Evolutionary conservation across 345 rosid species (phyloP).

Genomic region (Conringia planisiliqua): DNA sequence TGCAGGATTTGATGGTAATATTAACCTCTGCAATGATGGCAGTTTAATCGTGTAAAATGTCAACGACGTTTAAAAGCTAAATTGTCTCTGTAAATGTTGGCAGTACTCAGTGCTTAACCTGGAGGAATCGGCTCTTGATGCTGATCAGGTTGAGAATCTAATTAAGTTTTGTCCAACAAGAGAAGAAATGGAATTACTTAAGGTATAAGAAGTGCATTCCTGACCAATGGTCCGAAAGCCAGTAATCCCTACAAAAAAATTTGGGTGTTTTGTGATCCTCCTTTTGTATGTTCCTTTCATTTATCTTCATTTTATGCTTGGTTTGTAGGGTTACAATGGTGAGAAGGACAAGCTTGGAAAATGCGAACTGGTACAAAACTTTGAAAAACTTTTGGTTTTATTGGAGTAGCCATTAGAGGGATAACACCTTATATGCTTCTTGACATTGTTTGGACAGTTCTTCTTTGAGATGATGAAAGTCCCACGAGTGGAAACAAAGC

Average conservation of each 20-base stretch:
- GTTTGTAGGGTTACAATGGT: conserved; percentile 71
- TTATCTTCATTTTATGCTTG: conserved; percentile 10
- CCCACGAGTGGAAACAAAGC: conserved; percentile 86
- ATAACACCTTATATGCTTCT: conserved; percentile 15
- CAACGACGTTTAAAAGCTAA: conserved; percentile 1
- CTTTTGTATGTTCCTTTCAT: conserved; percentile 1
- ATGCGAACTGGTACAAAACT: conserved; percentile 70
- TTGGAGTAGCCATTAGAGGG: conserved; percentile 6
- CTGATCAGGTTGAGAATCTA: conserved; percentile 89
- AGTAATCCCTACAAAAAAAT: background rate
- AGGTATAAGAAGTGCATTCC: conserved; percentile 42
- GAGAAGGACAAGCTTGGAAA: conserved; percentile 84
- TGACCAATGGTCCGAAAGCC: background rate
- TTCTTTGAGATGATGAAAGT: conserved; percentile 89
- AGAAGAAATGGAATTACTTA: conserved; percentile 89
- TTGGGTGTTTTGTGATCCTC: conserved; percentile 14
- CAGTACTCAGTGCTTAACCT: conserved; percentile 78
- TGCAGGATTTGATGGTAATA: conserved; percentile 80
- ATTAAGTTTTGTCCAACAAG: conserved; percentile 87
- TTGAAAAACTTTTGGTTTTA: background rate
- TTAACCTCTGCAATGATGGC: conserved; percentile 1
- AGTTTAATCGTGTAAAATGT: background rate
- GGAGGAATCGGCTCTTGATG: conserved; percentile 74
- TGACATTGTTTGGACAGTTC: conserved; percentile 53
- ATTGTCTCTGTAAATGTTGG: conserved; percentile 12